Evolutionary conservation across 306 rosid species (phyloP).

Genomic region (Mucuna pruriens): DNA sequence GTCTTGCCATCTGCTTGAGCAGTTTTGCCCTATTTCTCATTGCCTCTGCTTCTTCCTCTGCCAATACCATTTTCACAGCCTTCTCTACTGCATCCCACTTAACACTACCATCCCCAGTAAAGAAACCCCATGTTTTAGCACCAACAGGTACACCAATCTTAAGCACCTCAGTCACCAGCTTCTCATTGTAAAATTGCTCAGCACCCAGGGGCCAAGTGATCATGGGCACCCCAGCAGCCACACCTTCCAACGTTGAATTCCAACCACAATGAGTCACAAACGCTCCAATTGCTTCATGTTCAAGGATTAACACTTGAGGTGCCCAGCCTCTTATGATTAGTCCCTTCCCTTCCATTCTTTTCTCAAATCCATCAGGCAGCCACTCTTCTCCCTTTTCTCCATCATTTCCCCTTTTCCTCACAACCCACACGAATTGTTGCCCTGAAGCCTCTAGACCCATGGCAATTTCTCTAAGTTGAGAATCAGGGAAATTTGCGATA

Average conservation of each 20-base stretch:
- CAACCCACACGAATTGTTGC: constrained; percentile 57
- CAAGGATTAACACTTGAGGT: constrained; percentile 51
- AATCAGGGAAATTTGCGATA: constrained; percentile 20
- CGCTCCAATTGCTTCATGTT: constrained; percentile 40
- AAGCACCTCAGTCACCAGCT: constrained; percentile 25
- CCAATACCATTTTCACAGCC: constrained; percentile 25
- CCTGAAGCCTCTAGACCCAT: constrained; percentile 56
- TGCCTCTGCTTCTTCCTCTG: constrained; percentile 4
- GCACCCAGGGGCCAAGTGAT: constrained; percentile 52
- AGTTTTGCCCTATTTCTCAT: constrained; percentile 26
- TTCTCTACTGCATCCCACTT: constrained; percentile 13
- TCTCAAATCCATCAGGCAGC: constrained; percentile 51
- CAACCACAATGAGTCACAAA: constrained; percentile 59
- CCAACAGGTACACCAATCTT: constrained; percentile 43
- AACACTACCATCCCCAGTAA: neutral
- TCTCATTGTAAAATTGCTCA: constrained; percentile 57
- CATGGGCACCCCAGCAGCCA: constrained; percentile 46
- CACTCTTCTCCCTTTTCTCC: constrained; percentile 27
- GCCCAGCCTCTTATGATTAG: constrained; percentile 55
- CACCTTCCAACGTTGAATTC: constrained; percentile 60
- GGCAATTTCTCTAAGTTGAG: constrained; percentile 59
- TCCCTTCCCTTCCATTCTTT: constrained; percentile 48
- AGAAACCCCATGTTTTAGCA: constrained; percentile 7
- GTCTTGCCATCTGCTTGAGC: neutral
- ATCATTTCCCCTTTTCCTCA: constrained; percentile 32